These are phyloP conservation scores for Chrysophaeum taylorii DNA, from an alignment of 352 stramenopile species.

Conservation along the genomic window DNA sequence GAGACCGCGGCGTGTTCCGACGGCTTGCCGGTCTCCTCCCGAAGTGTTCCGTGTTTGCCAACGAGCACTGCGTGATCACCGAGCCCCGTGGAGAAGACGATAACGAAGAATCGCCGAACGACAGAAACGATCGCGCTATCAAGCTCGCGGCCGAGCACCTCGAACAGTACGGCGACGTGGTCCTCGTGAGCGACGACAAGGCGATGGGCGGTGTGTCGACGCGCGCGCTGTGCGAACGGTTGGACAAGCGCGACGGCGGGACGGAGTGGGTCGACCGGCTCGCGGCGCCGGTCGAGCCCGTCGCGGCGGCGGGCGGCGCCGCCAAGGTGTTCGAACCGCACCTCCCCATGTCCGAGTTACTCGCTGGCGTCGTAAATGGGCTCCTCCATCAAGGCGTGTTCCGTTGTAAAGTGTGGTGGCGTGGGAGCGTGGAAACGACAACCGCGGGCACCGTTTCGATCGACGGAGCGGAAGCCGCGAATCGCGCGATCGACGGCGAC, in stretches of 20 bases:
- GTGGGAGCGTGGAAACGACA: conserved; percentile 19
- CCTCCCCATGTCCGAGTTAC: conserved; percentile 56
- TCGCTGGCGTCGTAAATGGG: conserved; percentile 68
- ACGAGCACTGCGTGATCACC: conserved; percentile 64
- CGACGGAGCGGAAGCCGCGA: too few species aligned
- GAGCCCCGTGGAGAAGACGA: conserved; percentile 35
- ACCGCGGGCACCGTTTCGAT: conserved; percentile 51
- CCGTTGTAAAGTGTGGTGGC: background rate
- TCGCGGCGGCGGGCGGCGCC: conserved; percentile 35
- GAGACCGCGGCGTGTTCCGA: conserved; percentile 71
- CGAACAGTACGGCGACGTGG: conserved; percentile 4
- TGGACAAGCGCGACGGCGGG: conserved; percentile 41
- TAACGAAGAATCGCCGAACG: conserved; percentile 45
- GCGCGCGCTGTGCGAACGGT: background rate
- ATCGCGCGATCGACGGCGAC: conserved; percentile 93
- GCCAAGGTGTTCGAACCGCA: conserved; percentile 62
- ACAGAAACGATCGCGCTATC: conserved; percentile 71
- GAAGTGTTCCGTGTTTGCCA: conserved; percentile 61
- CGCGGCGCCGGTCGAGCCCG: conserved; percentile 45
- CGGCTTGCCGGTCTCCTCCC: conserved; percentile 31
- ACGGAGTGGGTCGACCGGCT: conserved; percentile 44
- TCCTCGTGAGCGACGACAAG: conserved; percentile 40
- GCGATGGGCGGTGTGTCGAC: background rate
- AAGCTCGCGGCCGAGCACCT: conserved; percentile 44
- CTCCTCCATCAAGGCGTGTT: conserved; percentile 27